Base-by-base conservation (phyloP, 2,329 filamentous ascomycete genomes). In the Chaetomiaceae sp. region DNA sequence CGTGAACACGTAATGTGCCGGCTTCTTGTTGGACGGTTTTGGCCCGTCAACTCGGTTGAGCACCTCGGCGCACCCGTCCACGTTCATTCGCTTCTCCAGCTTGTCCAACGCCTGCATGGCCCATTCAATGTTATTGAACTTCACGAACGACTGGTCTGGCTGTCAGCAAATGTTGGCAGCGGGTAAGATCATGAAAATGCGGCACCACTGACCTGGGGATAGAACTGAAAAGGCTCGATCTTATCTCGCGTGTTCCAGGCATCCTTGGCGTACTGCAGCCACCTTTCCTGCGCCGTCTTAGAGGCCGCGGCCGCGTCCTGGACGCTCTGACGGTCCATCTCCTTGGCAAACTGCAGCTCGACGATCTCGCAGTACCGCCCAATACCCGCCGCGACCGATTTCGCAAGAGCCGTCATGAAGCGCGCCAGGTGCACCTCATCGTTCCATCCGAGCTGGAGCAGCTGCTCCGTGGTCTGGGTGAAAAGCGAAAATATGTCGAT, bases 51-150 rank as follows among this genome's bases (percentile, higher is more conserved):
- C 74, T 58, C 78, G 82, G 38, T 83, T 81, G 41, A 98, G 79
- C 14, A 95, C 80, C 42, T 86, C 83, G 3, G 90, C 90, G 60
- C 89, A 96, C 10, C 78, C 84, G 62, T 98, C 93, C 11, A 95
- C 89, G 58, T 96, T 90, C 73, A 97, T 88, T 48, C 84, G 81
- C 60, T 79, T 83, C 63, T 97, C 91, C 6, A 98, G 75, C 64
- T 86, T 88, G 63, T 98, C 93, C 42, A 98, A 76, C 60, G 95
- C 88, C 47, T 89, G 79, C 68, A 95, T 89, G 5, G 90, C 91
- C 66, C 88, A 97, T 67, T 96, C 91, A 54, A 98, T 83, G 60
- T 98, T 95, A 73, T 98, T 98, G 56, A 98, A 78, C 67, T 97
- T 98, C 52, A 98, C 89, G 58, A 98, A 86, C 5, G 90, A 96